Conservation (phyloP, 1,284 basidiomycete genomes). For the Spongiforma sp. region DNA sequence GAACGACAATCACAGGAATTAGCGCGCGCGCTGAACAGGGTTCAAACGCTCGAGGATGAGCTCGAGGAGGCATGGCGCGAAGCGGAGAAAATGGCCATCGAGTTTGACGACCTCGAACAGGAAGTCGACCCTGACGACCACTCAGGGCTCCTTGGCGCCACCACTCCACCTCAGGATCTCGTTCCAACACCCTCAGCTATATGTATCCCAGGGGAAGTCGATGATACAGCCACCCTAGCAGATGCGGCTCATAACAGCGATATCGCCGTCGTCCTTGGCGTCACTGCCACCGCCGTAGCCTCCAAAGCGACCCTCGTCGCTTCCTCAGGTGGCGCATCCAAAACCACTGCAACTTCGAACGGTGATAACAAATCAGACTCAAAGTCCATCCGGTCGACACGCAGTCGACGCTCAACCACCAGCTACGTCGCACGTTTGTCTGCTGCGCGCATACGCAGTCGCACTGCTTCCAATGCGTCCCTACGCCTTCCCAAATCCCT, state of each 20-base stretch:
- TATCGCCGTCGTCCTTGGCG: conserved; percentile 34
- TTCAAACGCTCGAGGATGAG: conserved; percentile 65
- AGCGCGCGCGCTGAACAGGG: conserved; percentile 47
- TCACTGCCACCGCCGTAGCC: conserved; percentile 36
- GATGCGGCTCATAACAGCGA: conserved; percentile 32
- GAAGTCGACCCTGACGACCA: conserved; percentile 37
- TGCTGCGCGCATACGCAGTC: conserved; percentile 33
- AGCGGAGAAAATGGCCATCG: conserved; percentile 71
- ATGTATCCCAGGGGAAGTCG: too few relatives aligned
- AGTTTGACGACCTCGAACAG: conserved; percentile 61
- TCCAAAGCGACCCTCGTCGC: conserved; percentile 36
- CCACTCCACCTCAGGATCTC: not conserved
- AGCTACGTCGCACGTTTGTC: conserved; percentile 24
- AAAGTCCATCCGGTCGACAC: conserved; percentile 30
- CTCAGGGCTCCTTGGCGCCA: conserved; percentile 10
- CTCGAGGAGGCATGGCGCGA: conserved; percentile 82
- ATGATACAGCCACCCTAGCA: conserved; percentile 37
- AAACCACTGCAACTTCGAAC: too few relatives aligned
- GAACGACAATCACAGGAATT: conserved; percentile 64
- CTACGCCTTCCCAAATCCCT: conserved; percentile 34
- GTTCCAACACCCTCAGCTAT: too few relatives aligned
- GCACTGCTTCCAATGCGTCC: conserved; percentile 36
- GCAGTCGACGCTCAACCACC: conserved; percentile 31
- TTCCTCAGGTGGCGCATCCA: conserved; percentile 7
- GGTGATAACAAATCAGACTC: conserved; percentile 29